A percentile compares a stretch with the other conserved stretches of the same genome.
These are phyloP conservation scores for Amphibolis antarctica DNA, from an alignment of 106 monocot species.

Conservation along the genomic window DNA sequence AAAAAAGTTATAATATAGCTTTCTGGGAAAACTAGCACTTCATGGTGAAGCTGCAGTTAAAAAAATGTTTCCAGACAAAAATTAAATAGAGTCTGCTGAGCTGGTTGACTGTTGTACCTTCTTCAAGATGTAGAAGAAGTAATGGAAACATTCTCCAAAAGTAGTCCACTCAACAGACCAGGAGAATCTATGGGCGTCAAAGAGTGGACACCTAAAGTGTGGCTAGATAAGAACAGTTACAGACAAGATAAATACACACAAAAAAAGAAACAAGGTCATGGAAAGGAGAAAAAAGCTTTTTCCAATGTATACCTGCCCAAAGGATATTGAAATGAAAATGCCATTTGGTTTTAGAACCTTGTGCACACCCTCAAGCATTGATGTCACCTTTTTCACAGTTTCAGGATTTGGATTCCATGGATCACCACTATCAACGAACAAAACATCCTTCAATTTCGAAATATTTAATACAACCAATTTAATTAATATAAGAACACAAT, in stretches of 20 bases:
- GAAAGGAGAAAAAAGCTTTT: not conserved
- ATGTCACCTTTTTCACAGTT: conserved; percentile 68
- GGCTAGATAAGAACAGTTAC: conserved; percentile 33
- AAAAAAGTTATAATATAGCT: too few relatives aligned
- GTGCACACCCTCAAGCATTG: conserved; percentile 77
- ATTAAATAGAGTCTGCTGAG: not conserved
- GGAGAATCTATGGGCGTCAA: conserved; percentile 65
- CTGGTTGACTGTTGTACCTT: conserved; percentile 37
- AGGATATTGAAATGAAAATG: conserved; percentile 79
- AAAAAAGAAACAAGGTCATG: not conserved
- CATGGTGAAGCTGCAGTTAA: too few relatives aligned
- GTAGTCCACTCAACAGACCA: conserved; percentile 71
- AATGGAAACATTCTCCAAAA: conserved; percentile 91
- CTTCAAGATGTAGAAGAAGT: conserved; percentile 78
- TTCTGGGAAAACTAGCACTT: too few relatives aligned
- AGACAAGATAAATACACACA: not conserved
- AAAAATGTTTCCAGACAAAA: too few relatives aligned
- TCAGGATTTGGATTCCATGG: conserved; percentile 77
- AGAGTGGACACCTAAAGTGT: conserved; percentile 72
- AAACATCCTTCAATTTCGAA: conserved; percentile 51
- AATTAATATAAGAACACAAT: conserved; percentile 1
- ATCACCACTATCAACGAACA: conserved; percentile 94
- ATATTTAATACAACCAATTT: conserved; percentile 4
- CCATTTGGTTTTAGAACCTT: conserved; percentile 71
- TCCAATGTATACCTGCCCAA: conserved; percentile 58